Evolutionary conservation across 2,329 filamentous ascomycete species (phyloP).

Genomic region (Cladosporium sphaerospermum): DNA sequence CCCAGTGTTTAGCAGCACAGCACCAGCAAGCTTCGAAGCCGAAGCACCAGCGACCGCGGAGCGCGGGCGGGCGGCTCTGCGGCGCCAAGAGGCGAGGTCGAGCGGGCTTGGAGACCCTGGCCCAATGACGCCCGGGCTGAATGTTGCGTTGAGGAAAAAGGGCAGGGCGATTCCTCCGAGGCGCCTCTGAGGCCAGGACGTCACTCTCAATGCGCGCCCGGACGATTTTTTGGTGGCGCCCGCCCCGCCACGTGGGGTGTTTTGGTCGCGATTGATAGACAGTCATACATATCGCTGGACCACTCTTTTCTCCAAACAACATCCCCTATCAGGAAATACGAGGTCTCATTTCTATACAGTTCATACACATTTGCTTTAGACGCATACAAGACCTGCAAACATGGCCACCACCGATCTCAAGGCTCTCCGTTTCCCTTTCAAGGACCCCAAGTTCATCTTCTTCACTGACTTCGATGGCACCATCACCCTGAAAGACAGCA

Average conservation of each 20-base stretch:
- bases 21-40: not conserved
- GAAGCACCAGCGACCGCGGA: slow-evolving; percentile 5
- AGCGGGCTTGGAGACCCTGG: not conserved
- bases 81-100: not conserved
- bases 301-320: no score
- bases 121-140: not conserved
- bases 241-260: slow-evolving; percentile 8
- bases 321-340: no score
- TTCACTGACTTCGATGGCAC: slow-evolving; percentile 99
- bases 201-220: not conserved
- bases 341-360: not conserved
- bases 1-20: not conserved
- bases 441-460: slow-evolving; percentile 84
- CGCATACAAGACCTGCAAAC: no score
- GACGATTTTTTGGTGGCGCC: slow-evolving; percentile 4
- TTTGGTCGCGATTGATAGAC: not conserved
- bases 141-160: not conserved
- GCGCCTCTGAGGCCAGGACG: no score
- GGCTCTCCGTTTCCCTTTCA: slow-evolving; percentile 39
- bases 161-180: no score
- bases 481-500: slow-evolving; percentile 70
- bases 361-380: no score
- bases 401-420: slow-evolving; percentile 32
- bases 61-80: not conserved
- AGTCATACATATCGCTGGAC: not conserved